Evolutionary conservation across 495 filamentous ascomycete species (phyloP), one percentile per base, ranked within the genome.

Genomic region (Aspergillus coremiiformis): DNA sequence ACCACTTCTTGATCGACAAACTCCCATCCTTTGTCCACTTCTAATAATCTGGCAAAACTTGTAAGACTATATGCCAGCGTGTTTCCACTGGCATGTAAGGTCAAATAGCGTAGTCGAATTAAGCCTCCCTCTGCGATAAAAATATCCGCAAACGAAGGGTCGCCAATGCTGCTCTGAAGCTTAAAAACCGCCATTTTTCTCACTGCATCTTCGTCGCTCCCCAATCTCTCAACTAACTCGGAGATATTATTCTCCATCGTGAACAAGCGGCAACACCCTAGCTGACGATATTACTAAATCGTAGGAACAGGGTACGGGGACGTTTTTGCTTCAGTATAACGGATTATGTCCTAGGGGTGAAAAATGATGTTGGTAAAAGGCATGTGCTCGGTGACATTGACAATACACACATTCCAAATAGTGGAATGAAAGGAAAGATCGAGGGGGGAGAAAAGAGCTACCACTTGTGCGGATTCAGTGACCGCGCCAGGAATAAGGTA

Each of bases 171-270:
- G 35, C 82, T 79, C 68, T 99, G 93, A 33, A 99, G 82, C 69
- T 95, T 95, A 79, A 99, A 99, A 52, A 90, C 94, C 11, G 93
- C 93, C 89, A 96, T 96, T 75, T 99, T 99, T 59, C 93, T 89
- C 49, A 89, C 87, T 27, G 88, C 88, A 78, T 97, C 94, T 80
- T 87, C 84, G 43, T 87, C 83, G 61, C 81, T 84, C 27, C 82
- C 80, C 46, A 89, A 73, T 35, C 85, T 78, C 61, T 79, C 76
- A 37, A 89, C 81, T 54, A 89, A 77, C 61, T 87, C 82, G 8
- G 77, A 66, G 43, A 87, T 75, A 59, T 84, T 71, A 54, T 61
- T 76, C 32, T 82, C 81, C 80, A 83, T 83, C 17, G 33, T 19
- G 33, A 44, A n/a, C 5, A 12, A 23, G 32, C 22, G 20, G 15